phyloP scores from a whole-genome alignment of 768 basidiomycete genomes.

The Crucibulum laeve region DNA sequence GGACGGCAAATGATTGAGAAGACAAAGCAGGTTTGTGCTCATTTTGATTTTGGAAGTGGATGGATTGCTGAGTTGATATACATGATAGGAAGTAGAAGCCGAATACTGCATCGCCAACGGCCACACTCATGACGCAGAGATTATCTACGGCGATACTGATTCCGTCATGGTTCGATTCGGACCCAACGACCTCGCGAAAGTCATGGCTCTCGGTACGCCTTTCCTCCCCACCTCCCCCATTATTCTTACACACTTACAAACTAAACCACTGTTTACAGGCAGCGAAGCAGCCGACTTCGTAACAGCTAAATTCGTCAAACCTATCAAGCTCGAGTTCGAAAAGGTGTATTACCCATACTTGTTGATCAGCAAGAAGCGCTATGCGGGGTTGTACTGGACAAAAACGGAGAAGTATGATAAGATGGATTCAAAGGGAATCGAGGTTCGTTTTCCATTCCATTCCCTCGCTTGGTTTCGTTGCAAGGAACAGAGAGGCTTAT shows the following conservation, averaged over 20 bases:
- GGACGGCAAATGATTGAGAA: conserved; percentile 99
- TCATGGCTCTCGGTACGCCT: conserved; percentile 82
- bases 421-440: conserved; percentile 99
- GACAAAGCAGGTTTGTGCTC: conserved; percentile 70
- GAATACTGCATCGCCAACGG: conserved; percentile 86
- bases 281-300: conserved; percentile 91
- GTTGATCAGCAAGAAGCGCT: conserved; percentile 97
- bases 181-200: conserved; percentile 75
- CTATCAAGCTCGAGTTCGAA: conserved; percentile 99
- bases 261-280: conserved; percentile 40
- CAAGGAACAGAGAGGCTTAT: background rate
- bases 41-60: background rate
- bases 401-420: conserved; percentile 94
- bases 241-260: background rate
- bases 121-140: conserved; percentile 80
- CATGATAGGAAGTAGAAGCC: conserved; percentile 75
- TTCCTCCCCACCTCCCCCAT: conserved; percentile 2
- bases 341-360: conserved; percentile 99
- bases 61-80: background rate
- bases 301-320: conserved; percentile 85
- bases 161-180: conserved; percentile 99
- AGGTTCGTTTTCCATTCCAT: conserved; percentile 65
- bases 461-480: too few species aligned
- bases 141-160: conserved; percentile 99
- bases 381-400: conserved; percentile 98